Percentiles rank a stretch among this genome's conserved stretches.
Conservation (phyloP, 768 basidiomycete species). For the Boletus rex-veris region DNA sequence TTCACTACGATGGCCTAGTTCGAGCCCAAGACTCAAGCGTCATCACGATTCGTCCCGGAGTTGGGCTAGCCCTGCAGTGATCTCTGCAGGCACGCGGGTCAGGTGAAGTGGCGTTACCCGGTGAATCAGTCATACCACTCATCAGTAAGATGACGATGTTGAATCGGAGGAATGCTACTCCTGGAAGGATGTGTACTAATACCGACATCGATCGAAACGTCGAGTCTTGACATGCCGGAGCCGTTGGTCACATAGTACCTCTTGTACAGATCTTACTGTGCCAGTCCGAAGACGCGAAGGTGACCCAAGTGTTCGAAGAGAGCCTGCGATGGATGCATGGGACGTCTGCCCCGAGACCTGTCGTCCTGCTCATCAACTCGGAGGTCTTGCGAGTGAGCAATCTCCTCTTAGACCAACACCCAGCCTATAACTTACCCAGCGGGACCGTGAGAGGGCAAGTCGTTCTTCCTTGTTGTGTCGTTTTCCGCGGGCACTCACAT, state of each 20-base stretch:
- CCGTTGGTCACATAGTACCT: too few relatives aligned
- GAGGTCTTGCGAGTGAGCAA: slow-evolving; percentile 19
- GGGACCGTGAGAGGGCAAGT: slow-evolving; percentile 16
- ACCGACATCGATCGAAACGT: too few relatives aligned
- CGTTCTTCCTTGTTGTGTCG: not conserved
- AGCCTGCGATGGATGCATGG: slow-evolving; percentile 3
- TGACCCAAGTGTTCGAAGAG: slow-evolving; percentile 19
- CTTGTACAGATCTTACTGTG: too few relatives aligned
- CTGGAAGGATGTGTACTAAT: too few relatives aligned
- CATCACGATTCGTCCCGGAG: too few relatives aligned
- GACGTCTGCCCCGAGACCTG: slow-evolving; percentile 3
- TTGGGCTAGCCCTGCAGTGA: too few relatives aligned
- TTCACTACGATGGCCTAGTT: too few relatives aligned
- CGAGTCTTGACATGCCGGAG: too few relatives aligned
- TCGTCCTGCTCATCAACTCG: slow-evolving; percentile 18
- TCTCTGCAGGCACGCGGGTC: too few relatives aligned
- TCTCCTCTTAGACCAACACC: not conserved
- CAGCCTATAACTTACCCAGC: slow-evolving; percentile 10
- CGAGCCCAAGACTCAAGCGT: too few relatives aligned
- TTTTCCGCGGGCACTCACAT: not conserved
- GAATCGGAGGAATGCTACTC: not conserved
- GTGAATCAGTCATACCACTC: not conserved
- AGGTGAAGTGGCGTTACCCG: too few relatives aligned
- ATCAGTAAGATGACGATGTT: not conserved
- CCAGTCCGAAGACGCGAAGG: slow-evolving; percentile 1